Evolutionary conservation across 2,329 filamentous ascomycete species (phyloP), one percentile per base, ranked within the genome.

Genomic region (Epichloe uncinata): DNA sequence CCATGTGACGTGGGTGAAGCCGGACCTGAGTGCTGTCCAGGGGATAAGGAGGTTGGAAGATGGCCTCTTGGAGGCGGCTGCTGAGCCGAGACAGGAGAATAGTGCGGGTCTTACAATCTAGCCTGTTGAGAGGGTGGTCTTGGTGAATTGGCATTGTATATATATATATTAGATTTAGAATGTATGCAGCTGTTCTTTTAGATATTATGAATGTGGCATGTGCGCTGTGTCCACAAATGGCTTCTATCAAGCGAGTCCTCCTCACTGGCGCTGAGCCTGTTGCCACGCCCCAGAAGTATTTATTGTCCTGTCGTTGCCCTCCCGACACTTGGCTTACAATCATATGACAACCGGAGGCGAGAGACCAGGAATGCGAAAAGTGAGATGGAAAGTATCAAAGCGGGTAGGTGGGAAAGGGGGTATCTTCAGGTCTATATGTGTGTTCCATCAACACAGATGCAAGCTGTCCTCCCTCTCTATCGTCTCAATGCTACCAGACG

Each of bases 11-110:
- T 86, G 79, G 77, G 74, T 87, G 3, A 71, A 72, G 3, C 73
- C 77, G 4, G 80, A 79, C 0, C 61, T 73, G 54, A 89, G 84
- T 61, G 73, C 82, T 2, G 85, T 85, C 3, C 87, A 95, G 66
- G 83, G 76, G 0, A 69, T 95, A 50, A 72, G 75, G 42, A 66
- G 78, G 49, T 57, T 79, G 45, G 61, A 60, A 0, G 81, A 85
- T 58, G 86, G 85, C 0, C 77, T 73, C 0, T 94, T 93, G 62
- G 85, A 91, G 68, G 85, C 86, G 3, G 86, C 79, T 1, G 78
- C 81, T 1, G 88, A 94, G 65, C 84, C 84, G 22, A 77, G 87
- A 54, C 86, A 90, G 72, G 63, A 68, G 57, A 81, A 84, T 59
- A 86, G 82, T 50, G 85, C 74, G 1, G 86, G 84, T 0, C 74